Evolutionary conservation across 441 rosid species (phyloP), one percentile per base, ranked within the genome.

Genomic region (Euphorbia schlechtendalii): DNA sequence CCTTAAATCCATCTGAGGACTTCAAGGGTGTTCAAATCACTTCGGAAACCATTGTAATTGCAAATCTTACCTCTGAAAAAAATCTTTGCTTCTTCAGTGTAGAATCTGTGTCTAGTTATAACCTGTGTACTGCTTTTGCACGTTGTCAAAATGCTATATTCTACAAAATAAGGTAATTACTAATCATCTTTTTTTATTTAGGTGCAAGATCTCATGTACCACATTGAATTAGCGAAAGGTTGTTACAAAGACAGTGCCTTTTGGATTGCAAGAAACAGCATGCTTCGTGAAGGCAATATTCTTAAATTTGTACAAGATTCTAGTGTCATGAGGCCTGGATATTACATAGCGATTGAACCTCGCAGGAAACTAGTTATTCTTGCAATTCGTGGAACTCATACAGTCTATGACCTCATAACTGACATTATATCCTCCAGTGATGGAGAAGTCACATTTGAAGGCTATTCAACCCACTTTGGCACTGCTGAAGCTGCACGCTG

Each of bases 401-500:
- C 91, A 0, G 89, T 87, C 10, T 88, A 85, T 57, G 98, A 93
- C 71, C 83, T 90, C 30, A 85, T 90, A 40, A 90, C 98, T 3
- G 90, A 88, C 65, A 86, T 90, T 70, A 87, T 88, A 63, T 80
- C 92, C 65, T 83, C 97, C 15, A 82, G 95, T 67, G 82, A 83
- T 65, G 89, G 77, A 73, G 93, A 87, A 64, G 83, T 93, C 70
- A 82, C 89, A 15, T 85, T 83, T 78, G 98, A 93, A 74, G 95
- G 96, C 64, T 93, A 78, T 71, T 88, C 92, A 43, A 86, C 93
- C 40, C 98, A 93, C 77, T 90, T 90, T 78, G 96, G 97, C 75
- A 88, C 87, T 3, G 85, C 96, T 70, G 98, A 93, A 81, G 91
- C 96, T 72, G 92, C 97, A 54, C 78, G 91, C 38, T 90, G 98